These are phyloP conservation scores for Syzygium aqueum DNA, from an alignment of 345 rosid genomes.

Conservation along the genomic window DNA sequence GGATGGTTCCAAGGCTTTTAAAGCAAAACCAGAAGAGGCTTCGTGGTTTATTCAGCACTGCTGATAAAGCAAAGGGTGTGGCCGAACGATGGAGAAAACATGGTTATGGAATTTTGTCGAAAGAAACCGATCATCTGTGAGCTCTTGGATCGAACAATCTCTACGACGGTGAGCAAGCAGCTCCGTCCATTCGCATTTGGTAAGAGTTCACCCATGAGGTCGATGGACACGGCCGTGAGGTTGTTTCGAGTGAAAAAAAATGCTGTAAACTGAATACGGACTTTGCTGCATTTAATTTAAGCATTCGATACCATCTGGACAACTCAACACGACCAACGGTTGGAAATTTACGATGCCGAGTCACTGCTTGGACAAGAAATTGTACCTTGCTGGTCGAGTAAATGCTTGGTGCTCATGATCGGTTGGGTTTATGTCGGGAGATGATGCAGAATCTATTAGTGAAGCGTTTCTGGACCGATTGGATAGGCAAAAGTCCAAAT, in stretches of 20 bases:
- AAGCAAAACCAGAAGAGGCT: not conserved
- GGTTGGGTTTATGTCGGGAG: not conserved
- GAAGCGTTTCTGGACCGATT: too few relatives aligned
- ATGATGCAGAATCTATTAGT: too few relatives aligned
- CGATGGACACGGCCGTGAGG: not conserved
- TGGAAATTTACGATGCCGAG: not conserved
- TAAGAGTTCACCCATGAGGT: not conserved
- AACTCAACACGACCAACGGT: not conserved
- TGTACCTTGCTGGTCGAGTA: not conserved
- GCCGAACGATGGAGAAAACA: not conserved
- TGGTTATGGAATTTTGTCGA: not conserved
- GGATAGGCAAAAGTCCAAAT: too few relatives aligned
- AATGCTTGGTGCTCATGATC: not conserved
- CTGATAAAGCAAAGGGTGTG: not conserved
- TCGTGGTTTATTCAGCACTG: not conserved
- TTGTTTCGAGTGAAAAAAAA: not conserved
- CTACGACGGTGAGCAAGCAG: not conserved
- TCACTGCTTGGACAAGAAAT: not conserved
- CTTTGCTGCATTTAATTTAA: not conserved
- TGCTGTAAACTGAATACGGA: not conserved
- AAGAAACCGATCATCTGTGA: not conserved
- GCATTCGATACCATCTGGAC: not conserved
- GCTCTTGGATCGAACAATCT: not conserved
- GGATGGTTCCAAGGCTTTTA: not conserved
- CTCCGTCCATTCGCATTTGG: not conserved